These are phyloP conservation scores for Hanseniaspora meyeri DNA, from an alignment of 805 yeast species.

Conservation along the genomic window DNA sequence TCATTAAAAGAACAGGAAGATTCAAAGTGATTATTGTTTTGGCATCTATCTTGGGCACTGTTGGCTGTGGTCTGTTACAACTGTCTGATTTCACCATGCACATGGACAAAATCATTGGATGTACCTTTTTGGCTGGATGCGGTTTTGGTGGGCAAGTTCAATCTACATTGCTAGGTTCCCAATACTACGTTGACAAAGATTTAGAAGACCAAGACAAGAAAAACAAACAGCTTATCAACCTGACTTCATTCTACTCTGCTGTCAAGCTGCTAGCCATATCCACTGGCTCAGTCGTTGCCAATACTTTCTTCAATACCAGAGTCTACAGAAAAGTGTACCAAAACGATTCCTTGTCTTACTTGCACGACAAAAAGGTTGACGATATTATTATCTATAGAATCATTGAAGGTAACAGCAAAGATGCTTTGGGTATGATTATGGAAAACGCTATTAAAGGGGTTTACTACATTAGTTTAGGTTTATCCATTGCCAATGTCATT, in stretches of 20 bases:
- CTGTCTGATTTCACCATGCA: constrained; percentile 26
- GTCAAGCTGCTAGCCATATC: constrained; percentile 21
- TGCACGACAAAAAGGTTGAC: constrained; percentile 14
- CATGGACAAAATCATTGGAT: constrained; percentile 26
- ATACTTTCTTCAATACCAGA: constrained; percentile 20
- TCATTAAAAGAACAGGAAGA: constrained; percentile 26
- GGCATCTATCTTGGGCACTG: constrained; percentile 24
- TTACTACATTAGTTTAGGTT: constrained; percentile 21
- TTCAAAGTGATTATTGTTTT: constrained; percentile 29
- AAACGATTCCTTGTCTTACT: not conserved
- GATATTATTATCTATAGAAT: constrained; percentile 19
- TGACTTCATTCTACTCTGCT: constrained; percentile 22
- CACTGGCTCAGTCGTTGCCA: constrained; percentile 21
- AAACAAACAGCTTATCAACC: constrained; percentile 19
- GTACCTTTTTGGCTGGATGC: constrained; percentile 30
- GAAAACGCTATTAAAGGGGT: constrained; percentile 19
- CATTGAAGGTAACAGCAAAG: constrained; percentile 11
- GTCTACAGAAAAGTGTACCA: constrained; percentile 16
- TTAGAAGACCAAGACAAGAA: constrained; percentile 16
- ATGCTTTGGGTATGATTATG: constrained; percentile 15
- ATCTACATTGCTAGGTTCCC: constrained; percentile 24
- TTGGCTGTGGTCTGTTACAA: constrained; percentile 30
- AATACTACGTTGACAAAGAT: constrained; percentile 20
- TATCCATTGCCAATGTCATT: constrained; percentile 17
- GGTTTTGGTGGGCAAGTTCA: constrained; percentile 30